These are phyloP conservation scores for Leavenworthia alabamica DNA, from an alignment of 345 rosid species.

Conservation along the genomic window DNA sequence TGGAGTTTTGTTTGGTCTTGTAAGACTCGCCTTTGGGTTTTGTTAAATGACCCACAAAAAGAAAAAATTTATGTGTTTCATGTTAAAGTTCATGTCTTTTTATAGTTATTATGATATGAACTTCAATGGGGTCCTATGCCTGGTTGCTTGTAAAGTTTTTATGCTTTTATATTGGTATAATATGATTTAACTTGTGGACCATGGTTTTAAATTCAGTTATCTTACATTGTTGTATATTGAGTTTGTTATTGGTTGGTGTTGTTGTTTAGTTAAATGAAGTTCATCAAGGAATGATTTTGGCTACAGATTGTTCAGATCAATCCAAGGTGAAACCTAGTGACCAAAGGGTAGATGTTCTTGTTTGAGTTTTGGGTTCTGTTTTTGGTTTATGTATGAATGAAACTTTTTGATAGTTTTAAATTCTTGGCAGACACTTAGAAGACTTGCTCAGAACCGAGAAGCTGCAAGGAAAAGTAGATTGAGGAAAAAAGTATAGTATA, in stretches of 20 bases:
- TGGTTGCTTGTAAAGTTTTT: background rate
- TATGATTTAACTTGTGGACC: slow-evolving; percentile 2
- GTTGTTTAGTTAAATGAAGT: slow-evolving; percentile 39
- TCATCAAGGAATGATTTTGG: slow-evolving; percentile 40
- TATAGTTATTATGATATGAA: background rate
- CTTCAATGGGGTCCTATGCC: background rate
- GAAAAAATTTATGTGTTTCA: background rate
- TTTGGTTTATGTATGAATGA: background rate
- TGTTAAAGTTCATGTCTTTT: slow-evolving; percentile 6
- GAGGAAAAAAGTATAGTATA: slow-evolving; percentile 66
- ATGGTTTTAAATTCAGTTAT: background rate
- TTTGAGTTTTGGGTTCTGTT: background rate
- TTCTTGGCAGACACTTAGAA: slow-evolving; percentile 51
- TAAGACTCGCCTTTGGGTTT: slow-evolving; percentile 8
- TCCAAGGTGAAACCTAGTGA: slow-evolving; percentile 55
- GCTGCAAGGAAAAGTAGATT: slow-evolving; percentile 92
- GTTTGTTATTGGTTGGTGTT: background rate
- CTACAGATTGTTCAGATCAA: slow-evolving; percentile 53
- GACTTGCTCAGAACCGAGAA: slow-evolving; percentile 94
- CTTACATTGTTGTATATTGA: background rate
- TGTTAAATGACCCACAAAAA: background rate
- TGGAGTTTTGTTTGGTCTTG: slow-evolving; percentile 15
- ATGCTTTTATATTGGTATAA: background rate
- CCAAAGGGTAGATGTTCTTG: slow-evolving; percentile 42
- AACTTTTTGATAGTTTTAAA: background rate